Percentiles rank a stretch among this genome's conserved stretches.
Evolutionary conservation across 768 basidiomycete species (phyloP).

Genomic region (Strobilomyces confusus): DNA sequence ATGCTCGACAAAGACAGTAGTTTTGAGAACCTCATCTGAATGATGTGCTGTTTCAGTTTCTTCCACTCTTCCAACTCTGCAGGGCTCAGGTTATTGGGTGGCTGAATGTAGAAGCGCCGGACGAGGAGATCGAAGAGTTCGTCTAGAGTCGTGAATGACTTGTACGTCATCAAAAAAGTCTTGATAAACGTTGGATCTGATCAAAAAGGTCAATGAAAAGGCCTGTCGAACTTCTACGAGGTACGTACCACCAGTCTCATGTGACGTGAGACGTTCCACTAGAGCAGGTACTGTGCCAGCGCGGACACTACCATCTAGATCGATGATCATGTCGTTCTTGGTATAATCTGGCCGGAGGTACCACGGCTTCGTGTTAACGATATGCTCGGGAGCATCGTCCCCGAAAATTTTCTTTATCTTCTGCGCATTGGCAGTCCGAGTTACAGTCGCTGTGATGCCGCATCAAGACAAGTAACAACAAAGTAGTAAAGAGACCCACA

Average conservation of each 20-base stretch:
- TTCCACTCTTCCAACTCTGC: constrained; percentile 75
- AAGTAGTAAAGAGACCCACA: constrained; percentile 11
- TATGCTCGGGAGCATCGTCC: constrained; percentile 44
- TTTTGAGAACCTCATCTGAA: constrained; percentile 72
- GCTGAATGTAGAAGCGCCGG: constrained; percentile 71
- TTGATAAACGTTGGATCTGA: constrained; percentile 76
- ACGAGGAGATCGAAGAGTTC: constrained; percentile 81
- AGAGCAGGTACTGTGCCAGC: constrained; percentile 85
- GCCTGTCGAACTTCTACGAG: neutral
- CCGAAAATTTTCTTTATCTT: constrained; percentile 74
- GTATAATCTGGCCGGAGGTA: constrained; percentile 81
- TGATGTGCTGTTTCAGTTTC: constrained; percentile 79
- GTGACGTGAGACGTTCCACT: constrained; percentile 86
- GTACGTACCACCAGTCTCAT: constrained; percentile 76
- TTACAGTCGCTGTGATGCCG: constrained; percentile 16
- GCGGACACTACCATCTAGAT: constrained; percentile 77
- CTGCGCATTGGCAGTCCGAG: constrained; percentile 33
- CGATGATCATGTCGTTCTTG: constrained; percentile 77
- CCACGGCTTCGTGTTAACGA: constrained; percentile 62
- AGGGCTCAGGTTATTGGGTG: constrained; percentile 62
- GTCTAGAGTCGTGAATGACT: constrained; percentile 83
- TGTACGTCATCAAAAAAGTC: constrained; percentile 94
- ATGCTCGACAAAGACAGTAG: neutral
- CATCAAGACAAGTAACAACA: neutral
- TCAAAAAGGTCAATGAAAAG: constrained; percentile 5